Evolutionary conservation across 768 basidiomycete species (phyloP), one percentile per base, ranked within the genome.

Genomic region (Trichaptum fuscoviolaceum): DNA sequence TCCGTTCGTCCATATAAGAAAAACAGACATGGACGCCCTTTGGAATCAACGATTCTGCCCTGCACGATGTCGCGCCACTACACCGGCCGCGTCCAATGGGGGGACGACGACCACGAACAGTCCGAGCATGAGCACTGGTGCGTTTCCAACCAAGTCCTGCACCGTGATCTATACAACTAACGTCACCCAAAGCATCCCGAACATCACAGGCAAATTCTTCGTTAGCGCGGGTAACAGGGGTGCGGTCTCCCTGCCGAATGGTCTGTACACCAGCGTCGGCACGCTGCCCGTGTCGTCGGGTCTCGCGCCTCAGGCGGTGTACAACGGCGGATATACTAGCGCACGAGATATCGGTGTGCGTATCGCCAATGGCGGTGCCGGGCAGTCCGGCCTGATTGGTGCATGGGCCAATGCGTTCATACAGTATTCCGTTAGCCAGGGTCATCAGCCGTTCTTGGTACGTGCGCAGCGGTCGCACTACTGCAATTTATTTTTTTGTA

Each of bases 321-420:
- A 85, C 68, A 74, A 81, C 52, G 84, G 82, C 0, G 77, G 80
- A 7, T 78, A 77, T 67, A 65, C 69, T 17, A 69, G 71, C 6
- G 72, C 77, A 9, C 73, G 68, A 23, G 68, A 77, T 1, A 73
- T 83, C n/a, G 73, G 75, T 23, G 68, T 85, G 63, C 80, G 83
- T 35, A 81, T 84, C 35, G 80, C 78, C 6, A 84, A 82, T 67
- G 84, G 84, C 12, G 82, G 82, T 24, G 82, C 75, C n/a, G 84
- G 84, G 0, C 84, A 85, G 69, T 80, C 81, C 27, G 84, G 83
- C 1, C 74, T 85, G 57, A 77, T 85, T 63, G 73, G 77, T 8
- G 80, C 77, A 3, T 82, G 81, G 79, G 84, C 83, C 2, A 66
- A 83, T 60, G 77, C 77, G 23, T 85, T 84, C 67, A 82, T 85